phyloP scores from a whole-genome alignment of 2,329 filamentous ascomycete species.

The Aspergillus sp. region DNA sequence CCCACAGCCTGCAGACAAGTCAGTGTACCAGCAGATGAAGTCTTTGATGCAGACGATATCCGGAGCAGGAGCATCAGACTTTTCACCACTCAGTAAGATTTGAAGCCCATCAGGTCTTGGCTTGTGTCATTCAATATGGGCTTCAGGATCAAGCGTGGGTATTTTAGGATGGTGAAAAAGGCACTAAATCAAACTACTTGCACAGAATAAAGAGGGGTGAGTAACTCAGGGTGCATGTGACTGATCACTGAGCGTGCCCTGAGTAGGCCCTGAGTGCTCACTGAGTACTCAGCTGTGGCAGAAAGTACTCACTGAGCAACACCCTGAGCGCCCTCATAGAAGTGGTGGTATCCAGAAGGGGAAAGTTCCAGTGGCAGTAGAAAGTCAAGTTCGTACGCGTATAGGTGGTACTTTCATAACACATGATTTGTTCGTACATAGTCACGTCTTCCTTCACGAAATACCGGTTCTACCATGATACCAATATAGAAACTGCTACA shows the following conservation, averaged over 20 bases:
- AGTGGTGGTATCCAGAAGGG: no score
- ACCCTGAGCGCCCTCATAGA: no score
- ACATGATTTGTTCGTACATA: no score
- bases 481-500: slow-evolving; percentile 16
- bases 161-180: background rate
- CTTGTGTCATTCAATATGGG: background rate
- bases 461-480: slow-evolving; percentile 21
- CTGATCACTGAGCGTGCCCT: no score
- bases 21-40: background rate
- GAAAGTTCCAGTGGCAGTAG: no score
- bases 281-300: no score
- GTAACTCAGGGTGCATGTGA: background rate
- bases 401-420: no score
- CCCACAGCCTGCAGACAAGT: background rate
- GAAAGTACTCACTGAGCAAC: no score
- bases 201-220: background rate
- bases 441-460: background rate
- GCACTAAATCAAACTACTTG: background rate
- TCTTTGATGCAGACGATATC: background rate
- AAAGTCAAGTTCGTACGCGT: no score
- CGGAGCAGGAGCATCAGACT: background rate
- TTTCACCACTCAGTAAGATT: background rate
- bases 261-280: no score
- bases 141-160: background rate
- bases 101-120: background rate